phyloP scores from a whole-genome alignment of 169 alveolate species.

The Cyclospora cayetanensis region DNA sequence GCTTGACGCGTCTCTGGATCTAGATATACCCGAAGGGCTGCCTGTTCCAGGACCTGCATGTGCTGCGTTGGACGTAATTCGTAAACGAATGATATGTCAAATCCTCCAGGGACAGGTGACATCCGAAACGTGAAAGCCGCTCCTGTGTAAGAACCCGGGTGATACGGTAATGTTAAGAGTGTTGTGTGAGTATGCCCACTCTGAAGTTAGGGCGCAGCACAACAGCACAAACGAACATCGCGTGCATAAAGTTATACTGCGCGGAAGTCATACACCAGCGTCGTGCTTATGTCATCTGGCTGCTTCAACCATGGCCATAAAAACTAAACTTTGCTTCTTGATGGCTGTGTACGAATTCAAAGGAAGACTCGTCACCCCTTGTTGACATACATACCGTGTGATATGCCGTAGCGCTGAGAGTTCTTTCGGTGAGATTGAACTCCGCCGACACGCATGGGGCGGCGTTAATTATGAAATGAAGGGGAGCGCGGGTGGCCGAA shows the following conservation, averaged over 20 bases:
- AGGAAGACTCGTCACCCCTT: too few species aligned
- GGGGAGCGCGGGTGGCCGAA: slow-evolving; percentile 51
- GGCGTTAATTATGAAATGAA: slow-evolving; percentile 25
- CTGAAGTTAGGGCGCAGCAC: slow-evolving; percentile 6
- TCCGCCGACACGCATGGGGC: slow-evolving; percentile 43
- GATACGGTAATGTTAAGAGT: slow-evolving; percentile 22
- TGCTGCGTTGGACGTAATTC: slow-evolving; percentile 23
- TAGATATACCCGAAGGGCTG: slow-evolving; percentile 42
- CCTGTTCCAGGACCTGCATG: slow-evolving; percentile 14
- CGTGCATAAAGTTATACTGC: too few species aligned
- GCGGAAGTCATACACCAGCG: too few species aligned
- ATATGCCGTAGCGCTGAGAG: background rate
- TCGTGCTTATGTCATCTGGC: too few species aligned
- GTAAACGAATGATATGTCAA: slow-evolving; percentile 25
- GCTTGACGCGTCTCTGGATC: slow-evolving; percentile 27
- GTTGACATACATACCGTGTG: background rate
- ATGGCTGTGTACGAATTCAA: too few species aligned
- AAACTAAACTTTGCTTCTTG: too few species aligned
- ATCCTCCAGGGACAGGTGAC: slow-evolving; percentile 57
- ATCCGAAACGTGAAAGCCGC: slow-evolving; percentile 35
- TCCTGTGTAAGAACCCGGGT: slow-evolving; percentile 46
- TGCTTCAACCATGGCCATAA: too few species aligned
- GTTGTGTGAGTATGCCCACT: slow-evolving; percentile 13
- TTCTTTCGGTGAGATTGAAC: slow-evolving; percentile 1
- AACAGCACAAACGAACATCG: background rate